Conservation (phyloP, 768 basidiomycete species). For the Lentinula boryana region DNA sequence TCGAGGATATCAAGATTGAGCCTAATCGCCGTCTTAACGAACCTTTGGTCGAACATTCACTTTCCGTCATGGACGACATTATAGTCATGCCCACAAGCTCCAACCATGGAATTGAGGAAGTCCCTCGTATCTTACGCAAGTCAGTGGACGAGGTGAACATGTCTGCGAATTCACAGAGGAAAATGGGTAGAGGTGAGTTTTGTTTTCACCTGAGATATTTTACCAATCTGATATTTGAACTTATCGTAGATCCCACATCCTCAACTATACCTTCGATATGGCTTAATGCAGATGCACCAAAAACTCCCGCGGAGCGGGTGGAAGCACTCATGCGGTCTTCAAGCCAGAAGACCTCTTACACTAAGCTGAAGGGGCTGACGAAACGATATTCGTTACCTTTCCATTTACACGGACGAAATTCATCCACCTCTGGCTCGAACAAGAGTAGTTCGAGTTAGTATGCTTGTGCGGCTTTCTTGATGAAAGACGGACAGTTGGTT, state of each 20-base stretch:
- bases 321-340: constrained; percentile 6
- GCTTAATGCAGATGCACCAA: constrained; percentile 6
- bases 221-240: not conserved
- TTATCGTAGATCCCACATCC: not conserved
- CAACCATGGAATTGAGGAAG: not conserved
- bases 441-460: not conserved
- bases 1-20: constrained; percentile 1
- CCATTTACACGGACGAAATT: not conserved
- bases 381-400: constrained; percentile 3
- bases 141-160: constrained; percentile 3
- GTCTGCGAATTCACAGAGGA: not conserved
- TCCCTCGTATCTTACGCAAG: not conserved
- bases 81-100: not conserved
- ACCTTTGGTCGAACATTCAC: not conserved
- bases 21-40: not conserved
- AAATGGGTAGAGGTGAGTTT: not conserved
- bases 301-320: constrained; percentile 1
- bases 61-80: constrained; percentile 3
- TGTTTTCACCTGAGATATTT: not conserved
- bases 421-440: not conserved
- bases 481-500: not conserved
- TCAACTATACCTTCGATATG: constrained; percentile 6
- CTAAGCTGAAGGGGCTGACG: not conserved
- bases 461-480: not conserved
- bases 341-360: not conserved